Base-by-base conservation (phyloP, 2,329 filamentous ascomycete species). In the Hyphodiscus sp. region DNA sequence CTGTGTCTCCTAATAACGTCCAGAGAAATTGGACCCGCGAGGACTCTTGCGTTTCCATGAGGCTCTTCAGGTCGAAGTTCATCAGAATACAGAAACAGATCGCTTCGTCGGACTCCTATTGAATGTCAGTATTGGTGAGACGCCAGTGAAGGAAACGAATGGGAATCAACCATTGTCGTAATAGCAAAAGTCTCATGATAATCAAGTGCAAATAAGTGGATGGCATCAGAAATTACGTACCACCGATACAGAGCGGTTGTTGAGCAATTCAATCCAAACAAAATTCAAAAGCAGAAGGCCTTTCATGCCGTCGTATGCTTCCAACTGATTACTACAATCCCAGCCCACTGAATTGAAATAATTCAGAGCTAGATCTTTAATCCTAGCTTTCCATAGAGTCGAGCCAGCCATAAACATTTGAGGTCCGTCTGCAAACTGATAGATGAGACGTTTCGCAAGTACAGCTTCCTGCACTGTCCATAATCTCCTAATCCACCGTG, bases 401-500 rank as follows among this genome's bases (percentile, higher is more conserved):
- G 48, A 51, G 1, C 47, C 48, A 33, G 51, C 49, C 23, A 29
- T 15, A 18, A 53, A 45, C 44, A 54, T 42, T 15, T 38, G 42
- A 13, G 51, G 20, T 29, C 45, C 38, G 13, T 51, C 55, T 13
- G 19, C n/a, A 29, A 51, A 57, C 20, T 57, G 55, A 23, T 52
- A 57, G 16, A 57, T 41, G 0, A 54, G 51, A 5, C 49, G 42
- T 16, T 42, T 50, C 19, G 48, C 51, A 11, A 57, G 19, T 16
- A 54, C 49, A 18, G 49, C 49, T 52, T 54, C 51, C 49, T 57
- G 55, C 11, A 54, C 26, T 13, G 51, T 57, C 51, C 51, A 57
- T 10, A 54, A 20, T 46, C 51, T 49, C 10, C 55, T 41, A 15
- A 57, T 52, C 55, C 51, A 54, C 1, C 46, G 42, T 6, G 55